Evolutionary conservation across 352 stramenopile genomes (phyloP), one percentile per base, ranked within the genome.

Genomic region (Pythium pyrilobum): DNA sequence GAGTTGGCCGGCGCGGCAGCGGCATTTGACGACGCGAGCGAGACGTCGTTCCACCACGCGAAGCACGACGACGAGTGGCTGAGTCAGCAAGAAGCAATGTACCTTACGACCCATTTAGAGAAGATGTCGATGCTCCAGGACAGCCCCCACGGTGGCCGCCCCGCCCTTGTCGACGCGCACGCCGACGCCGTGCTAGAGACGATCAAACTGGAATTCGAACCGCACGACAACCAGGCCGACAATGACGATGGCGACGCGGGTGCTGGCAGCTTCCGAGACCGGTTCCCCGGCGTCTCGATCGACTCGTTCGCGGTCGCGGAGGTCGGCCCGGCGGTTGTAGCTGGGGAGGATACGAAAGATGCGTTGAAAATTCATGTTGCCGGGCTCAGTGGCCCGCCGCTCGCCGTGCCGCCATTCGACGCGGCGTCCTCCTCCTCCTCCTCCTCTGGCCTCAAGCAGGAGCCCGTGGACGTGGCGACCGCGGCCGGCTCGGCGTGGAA

Each of bases 21-120:
- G 23, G 33, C 42, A 7, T 47, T 50, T 20, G 53, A 46, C 23
- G 42, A 51, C 24, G 27, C 32, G 18, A 54, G 47, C 43, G 34
- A 44, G 25, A 28, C 32, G 36, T 21, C 28, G 23, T 52, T 21
- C 25, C 6, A 4, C 18, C 3, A 29, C 24, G 23, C 20, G n/a
- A 24, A 50, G 28, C 46, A 29, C 1, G 43, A 59, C 2, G 56
- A 67, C 24, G 36, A 59, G 28, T 55, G 59, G 59, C 32, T 62
- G 5, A 56, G 20, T 11, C 56, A 67, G 3, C 52, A 40, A 3
- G 64, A 81, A 45, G 62, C 67, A 4, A 55, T 69, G 48, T 80
- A 78, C 44, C 64, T 88, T 29, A 79, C 77, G 5, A 71, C 58
- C 10, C 71, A 86, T 56, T 64, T 88, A 65, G 69, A 88, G 58